A percentile compares a stretch with the other conserved stretches of the same genome.
phyloP scores from a whole-genome alignment of 2,329 filamentous ascomycete genomes.

The Metarhizium brunneum region DNA sequence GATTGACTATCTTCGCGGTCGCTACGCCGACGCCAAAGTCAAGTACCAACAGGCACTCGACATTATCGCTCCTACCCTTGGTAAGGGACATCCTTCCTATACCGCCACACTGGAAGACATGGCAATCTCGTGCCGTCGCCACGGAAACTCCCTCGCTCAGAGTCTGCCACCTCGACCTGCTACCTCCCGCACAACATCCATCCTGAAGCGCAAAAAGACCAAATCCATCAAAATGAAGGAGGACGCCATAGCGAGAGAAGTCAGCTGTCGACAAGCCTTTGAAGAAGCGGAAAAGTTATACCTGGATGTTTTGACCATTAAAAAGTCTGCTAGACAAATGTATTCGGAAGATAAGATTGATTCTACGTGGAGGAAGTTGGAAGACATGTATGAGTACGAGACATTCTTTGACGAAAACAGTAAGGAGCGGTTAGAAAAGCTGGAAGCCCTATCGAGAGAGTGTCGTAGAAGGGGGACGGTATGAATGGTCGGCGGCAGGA shows the following conservation, averaged over 20 bases:
- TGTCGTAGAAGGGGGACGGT: conserved; percentile 9
- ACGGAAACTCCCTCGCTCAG: background rate
- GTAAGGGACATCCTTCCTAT: conserved; percentile 14
- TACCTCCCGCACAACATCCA: background rate
- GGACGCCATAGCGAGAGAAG: conserved; percentile 7
- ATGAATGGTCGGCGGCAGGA: background rate
- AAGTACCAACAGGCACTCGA: conserved; percentile 14
- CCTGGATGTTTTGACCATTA: conserved; percentile 14
- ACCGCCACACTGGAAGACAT: conserved; percentile 15
- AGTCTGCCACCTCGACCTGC: conserved; percentile 1
- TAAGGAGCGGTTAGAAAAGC: conserved; percentile 9
- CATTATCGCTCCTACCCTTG: conserved; percentile 13
- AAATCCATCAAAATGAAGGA: conserved; percentile 4
- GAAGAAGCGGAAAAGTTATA: conserved; percentile 16
- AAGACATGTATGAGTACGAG: conserved; percentile 20
- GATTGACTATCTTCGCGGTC: conserved; percentile 15
- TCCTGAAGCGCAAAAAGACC: background rate
- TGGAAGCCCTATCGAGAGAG: conserved; percentile 6
- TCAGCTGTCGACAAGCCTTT: conserved; percentile 9
- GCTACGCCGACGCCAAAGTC: conserved; percentile 12
- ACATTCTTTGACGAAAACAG: conserved; percentile 13
- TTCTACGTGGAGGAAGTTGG: conserved; percentile 14
- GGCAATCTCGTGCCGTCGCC: conserved; percentile 9
- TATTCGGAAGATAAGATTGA: conserved; percentile 14
- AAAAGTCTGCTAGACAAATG: conserved; percentile 13